A percentile compares a stretch with the other conserved stretches of the same genome.
Evolutionary conservation across 306 rosid genomes (phyloP).

Genomic region (Castanospermum australe): DNA sequence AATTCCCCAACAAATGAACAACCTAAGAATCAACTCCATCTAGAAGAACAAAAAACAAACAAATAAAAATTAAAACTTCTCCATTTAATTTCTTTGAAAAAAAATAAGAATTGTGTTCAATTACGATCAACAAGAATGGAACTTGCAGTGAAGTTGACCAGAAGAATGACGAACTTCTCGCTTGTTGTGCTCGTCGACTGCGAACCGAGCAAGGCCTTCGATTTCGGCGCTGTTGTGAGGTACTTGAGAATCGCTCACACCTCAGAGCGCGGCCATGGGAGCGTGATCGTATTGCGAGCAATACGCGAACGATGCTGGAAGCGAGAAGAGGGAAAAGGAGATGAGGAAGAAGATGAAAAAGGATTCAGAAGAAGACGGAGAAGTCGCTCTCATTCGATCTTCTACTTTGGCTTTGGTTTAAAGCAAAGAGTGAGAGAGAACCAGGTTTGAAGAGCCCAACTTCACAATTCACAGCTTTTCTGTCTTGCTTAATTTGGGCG

Average conservation of each 20-base stretch:
- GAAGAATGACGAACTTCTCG: slow-evolving; percentile 47
- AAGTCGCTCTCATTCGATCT: slow-evolving; percentile 30
- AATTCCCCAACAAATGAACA: neutral
- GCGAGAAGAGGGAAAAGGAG: neutral
- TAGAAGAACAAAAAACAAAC: neutral
- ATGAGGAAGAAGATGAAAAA: neutral
- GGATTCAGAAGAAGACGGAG: neutral
- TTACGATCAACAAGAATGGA: neutral
- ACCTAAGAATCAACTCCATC: neutral
- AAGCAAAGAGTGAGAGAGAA: too few species aligned
- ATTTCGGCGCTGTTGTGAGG: slow-evolving; percentile 55
- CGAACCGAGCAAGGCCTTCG: slow-evolving; percentile 74
- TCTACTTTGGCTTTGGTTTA: neutral
- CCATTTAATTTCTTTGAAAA: neutral
- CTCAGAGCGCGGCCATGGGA: slow-evolving; percentile 58
- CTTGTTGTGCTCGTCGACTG: slow-evolving; percentile 77
- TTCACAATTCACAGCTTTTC: too few species aligned
- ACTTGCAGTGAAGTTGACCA: neutral
- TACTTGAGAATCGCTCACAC: slow-evolving; percentile 39
- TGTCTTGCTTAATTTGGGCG: too few species aligned
- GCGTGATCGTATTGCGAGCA: slow-evolving; percentile 35
- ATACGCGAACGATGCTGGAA: neutral
- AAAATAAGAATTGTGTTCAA: neutral
- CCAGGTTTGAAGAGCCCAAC: too few species aligned
- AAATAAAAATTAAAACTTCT: neutral